Conservation (phyloP, 768 basidiomycete species). For the Fomitopsis pulvina region DNA sequence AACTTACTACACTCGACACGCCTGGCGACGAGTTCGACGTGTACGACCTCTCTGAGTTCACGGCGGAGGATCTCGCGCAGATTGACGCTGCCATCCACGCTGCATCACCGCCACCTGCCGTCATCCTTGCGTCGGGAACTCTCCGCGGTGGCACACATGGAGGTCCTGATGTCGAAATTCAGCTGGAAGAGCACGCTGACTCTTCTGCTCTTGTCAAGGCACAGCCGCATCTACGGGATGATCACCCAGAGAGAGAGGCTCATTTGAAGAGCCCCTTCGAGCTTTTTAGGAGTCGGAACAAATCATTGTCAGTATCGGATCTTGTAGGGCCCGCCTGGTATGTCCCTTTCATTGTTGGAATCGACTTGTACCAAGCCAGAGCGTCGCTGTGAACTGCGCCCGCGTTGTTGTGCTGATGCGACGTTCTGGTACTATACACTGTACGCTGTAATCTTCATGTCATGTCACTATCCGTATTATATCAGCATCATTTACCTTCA, state of each 20-base stretch:
- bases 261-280: conserved; percentile 27
- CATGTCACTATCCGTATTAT: neutral
- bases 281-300: conserved; percentile 37
- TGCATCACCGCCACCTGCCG: neutral
- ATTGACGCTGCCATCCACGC: conserved; percentile 37
- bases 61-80: conserved; percentile 45
- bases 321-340: conserved; percentile 58
- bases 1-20: conserved; percentile 18
- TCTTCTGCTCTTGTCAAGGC: conserved; percentile 10
- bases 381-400: too few relatives aligned
- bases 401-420: too few relatives aligned
- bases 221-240: neutral
- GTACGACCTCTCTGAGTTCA: conserved; percentile 50
- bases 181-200: conserved; percentile 16
- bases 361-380: too few relatives aligned
- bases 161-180: conserved; percentile 20
- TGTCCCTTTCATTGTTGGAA: too few relatives aligned
- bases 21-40: conserved; percentile 36
- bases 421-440: neutral
- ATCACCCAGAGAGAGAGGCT: neutral
- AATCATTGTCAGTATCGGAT: conserved; percentile 54
- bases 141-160: conserved; percentile 2
- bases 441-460: too few relatives aligned
- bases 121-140: too few relatives aligned
- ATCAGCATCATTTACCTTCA: neutral